Evolutionary conservation across 352 stramenopile species (phyloP).

Genomic region (Phytophthora vignae): DNA sequence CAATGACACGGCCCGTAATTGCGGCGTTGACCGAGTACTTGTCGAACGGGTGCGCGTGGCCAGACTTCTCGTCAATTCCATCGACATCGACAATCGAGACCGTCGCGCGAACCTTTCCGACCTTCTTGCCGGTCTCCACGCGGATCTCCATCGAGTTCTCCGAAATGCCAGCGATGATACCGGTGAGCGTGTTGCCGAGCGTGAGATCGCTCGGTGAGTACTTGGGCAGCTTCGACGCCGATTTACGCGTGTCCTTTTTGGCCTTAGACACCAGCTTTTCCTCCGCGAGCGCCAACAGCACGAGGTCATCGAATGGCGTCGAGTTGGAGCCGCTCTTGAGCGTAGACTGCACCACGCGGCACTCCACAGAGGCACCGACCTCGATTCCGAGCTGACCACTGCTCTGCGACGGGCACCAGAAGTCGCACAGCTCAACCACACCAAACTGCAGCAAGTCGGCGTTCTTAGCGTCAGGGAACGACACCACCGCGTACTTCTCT

Average conservation of each 20-base stretch:
- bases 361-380: conserved; percentile 47
- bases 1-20: conserved; percentile 73
- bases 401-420: conserved; percentile 76
- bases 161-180: conserved; percentile 78
- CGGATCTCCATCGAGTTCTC: conserved; percentile 88
- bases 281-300: conserved; percentile 68
- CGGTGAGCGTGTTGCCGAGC: conserved; percentile 74
- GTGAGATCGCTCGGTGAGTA: conserved; percentile 68
- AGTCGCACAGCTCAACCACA: conserved; percentile 78
- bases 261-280: conserved; percentile 51
- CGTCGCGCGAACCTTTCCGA: conserved; percentile 75
- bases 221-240: conserved; percentile 68
- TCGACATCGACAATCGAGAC: conserved; percentile 90
- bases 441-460: conserved; percentile 51
- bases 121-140: conserved; percentile 75
- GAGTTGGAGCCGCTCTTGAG: conserved; percentile 51
- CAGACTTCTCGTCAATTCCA: conserved; percentile 39
- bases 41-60: conserved; percentile 80
- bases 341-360: conserved; percentile 54
- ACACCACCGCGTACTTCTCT: conserved; percentile 74
- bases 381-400: conserved; percentile 65
- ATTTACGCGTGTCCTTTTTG: conserved; percentile 41
- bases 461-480: conserved; percentile 56
- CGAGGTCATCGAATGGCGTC: conserved; percentile 81
- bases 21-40: conserved; percentile 78